phyloP scores from a whole-genome alignment of 164 flowering plant species.

The Saururus chinensis region DNA sequence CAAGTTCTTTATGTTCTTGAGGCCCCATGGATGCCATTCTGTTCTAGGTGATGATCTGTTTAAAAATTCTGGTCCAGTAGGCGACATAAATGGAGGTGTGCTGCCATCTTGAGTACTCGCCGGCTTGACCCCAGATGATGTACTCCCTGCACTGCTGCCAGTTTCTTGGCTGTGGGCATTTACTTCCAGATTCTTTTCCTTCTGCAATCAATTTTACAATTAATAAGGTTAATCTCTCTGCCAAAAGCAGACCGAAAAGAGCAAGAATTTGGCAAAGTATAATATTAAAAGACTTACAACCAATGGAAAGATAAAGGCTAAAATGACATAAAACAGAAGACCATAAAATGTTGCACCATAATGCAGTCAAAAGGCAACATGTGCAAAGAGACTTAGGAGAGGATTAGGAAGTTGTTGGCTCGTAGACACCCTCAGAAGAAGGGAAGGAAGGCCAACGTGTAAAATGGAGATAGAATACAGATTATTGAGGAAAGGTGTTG shows the following conservation, averaged over 20 bases:
- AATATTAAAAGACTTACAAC: background rate
- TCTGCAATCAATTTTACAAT: conserved; percentile 4
- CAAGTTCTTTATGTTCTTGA: conserved; percentile 42
- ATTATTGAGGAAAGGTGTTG: background rate
- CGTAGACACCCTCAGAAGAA: too few relatives aligned
- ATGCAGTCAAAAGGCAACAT: background rate
- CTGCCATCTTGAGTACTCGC: conserved; percentile 4
- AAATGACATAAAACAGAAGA: too few relatives aligned
- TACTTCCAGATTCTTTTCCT: conserved; percentile 18
- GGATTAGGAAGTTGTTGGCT: too few relatives aligned
- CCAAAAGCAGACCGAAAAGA: background rate
- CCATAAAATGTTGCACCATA: background rate
- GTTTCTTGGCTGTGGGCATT: conserved; percentile 21
- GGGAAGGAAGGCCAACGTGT: too few relatives aligned
- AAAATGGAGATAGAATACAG: too few relatives aligned
- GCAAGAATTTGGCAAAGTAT: background rate
- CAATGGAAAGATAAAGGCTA: background rate
- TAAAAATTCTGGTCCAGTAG: conserved; percentile 10
- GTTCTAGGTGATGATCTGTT: conserved; percentile 24
- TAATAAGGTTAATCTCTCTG: background rate
- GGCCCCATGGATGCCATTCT: conserved; percentile 50
- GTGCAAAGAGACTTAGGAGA: too few relatives aligned
- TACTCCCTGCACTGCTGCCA: conserved; percentile 26
- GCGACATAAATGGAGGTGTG: conserved; percentile 24
- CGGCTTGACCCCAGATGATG: conserved; percentile 20